Conservation (phyloP, 2,329 filamentous ascomycete species). For the Diaporthe citri region DNA sequence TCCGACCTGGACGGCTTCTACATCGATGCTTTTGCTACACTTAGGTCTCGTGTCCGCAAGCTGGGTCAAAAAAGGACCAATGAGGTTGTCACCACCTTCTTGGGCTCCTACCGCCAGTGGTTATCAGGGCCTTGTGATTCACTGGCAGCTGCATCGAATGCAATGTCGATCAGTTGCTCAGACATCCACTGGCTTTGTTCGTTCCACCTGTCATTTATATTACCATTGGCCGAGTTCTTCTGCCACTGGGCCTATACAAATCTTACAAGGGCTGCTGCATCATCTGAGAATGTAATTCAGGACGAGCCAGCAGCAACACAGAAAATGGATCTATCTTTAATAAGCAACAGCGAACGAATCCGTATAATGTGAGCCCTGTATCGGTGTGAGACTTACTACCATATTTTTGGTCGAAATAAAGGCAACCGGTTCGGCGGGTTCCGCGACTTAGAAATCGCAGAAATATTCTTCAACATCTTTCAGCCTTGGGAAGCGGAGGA, state of each 20-base stretch:
- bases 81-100: not conserved
- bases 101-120: not conserved
- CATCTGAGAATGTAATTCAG: not conserved
- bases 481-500: constrained; percentile 6
- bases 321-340: not conserved
- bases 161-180: not conserved
- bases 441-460: not conserved
- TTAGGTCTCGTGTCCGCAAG: not conserved
- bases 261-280: not conserved
- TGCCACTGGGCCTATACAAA: not conserved
- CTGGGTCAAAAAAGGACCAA: not conserved
- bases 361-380: not conserved
- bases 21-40: not conserved
- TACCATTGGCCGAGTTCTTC: not conserved
- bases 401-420: not conserved
- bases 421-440: not conserved
- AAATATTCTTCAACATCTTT: not conserved
- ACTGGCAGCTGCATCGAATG: not conserved
- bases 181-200: not conserved
- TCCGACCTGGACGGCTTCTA: not conserved
- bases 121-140: not conserved
- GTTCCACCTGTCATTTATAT: not conserved
- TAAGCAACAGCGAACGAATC: not conserved
- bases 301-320: not conserved
- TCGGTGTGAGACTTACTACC: not conserved